Conservation (phyloP, 2,329 filamentous ascomycete species). For the Arthrobotrys sphaeroides region DNA sequence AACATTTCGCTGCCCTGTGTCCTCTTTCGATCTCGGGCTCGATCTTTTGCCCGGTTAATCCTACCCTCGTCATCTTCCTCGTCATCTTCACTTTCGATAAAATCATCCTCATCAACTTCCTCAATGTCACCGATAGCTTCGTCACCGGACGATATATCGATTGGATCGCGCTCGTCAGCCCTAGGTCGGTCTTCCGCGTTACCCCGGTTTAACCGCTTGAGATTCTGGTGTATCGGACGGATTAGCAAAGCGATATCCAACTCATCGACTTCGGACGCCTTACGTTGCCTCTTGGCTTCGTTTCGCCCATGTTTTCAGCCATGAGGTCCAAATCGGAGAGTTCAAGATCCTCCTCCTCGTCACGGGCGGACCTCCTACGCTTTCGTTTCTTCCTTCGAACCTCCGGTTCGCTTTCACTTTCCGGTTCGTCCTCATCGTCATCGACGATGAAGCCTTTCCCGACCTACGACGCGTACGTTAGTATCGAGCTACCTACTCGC, state of each 20-base stretch:
- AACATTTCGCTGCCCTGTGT: constrained; percentile 76
- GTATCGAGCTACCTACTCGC: background rate
- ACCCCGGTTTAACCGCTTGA: constrained; percentile 95
- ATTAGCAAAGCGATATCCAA: background rate
- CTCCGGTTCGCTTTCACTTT: constrained; percentile 61
- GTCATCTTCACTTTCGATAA: constrained; percentile 95
- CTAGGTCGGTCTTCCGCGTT: constrained; percentile 75
- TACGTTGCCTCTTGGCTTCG: constrained; percentile 54
- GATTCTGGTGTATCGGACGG: constrained; percentile 75
- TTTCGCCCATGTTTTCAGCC: constrained; percentile 68
- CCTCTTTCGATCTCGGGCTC: constrained; percentile 71
- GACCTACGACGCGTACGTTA: constrained; percentile 67
- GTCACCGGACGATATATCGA: constrained; percentile 95
- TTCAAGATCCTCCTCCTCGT: constrained; percentile 81
- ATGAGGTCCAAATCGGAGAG: constrained; percentile 96
- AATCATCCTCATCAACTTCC: constrained; percentile 66
- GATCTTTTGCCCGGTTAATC: constrained; percentile 87
- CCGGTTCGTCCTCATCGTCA: constrained; percentile 79
- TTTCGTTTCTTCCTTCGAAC: constrained; percentile 67
- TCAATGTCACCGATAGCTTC: constrained; percentile 80
- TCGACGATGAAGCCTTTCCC: constrained; percentile 96
- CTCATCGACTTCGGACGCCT: constrained; percentile 4
- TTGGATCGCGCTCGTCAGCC: constrained; percentile 75
- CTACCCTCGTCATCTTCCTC: constrained; percentile 83
- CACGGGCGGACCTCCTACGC: constrained; percentile 74